These are phyloP conservation scores for Pluteus cervinus DNA, from an alignment of 768 basidiomycete species.

Conservation along the genomic window DNA sequence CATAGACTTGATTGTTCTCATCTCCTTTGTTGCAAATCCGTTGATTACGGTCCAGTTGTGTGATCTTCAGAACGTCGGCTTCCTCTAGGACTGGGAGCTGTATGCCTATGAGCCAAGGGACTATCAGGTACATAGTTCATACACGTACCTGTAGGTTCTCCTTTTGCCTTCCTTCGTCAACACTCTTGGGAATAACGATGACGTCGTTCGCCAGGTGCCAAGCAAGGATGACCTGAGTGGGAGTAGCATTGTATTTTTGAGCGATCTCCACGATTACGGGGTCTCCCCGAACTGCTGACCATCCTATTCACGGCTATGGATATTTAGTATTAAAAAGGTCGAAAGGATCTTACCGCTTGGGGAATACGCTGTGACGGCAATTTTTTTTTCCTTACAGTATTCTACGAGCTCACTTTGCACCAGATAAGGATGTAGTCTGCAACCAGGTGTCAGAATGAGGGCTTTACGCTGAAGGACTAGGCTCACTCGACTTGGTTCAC, in stretches of 20 bases:
- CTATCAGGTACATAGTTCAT: no score
- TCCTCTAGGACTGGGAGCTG: no score
- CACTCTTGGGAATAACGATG: conserved; percentile 58
- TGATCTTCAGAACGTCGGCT: no score
- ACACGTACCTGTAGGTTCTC: no score
- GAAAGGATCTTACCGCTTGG: conserved; percentile 38
- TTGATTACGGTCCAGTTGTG: no score
- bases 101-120: no score
- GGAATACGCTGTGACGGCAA: conserved; percentile 40
- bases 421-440: conserved; percentile 46
- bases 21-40: no score
- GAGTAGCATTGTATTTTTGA: conserved; percentile 22
- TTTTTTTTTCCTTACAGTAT: conserved; percentile 36
- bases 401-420: conserved; percentile 35
- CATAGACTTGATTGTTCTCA: no score
- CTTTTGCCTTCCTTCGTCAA: conserved; percentile 36
- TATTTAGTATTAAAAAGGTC: no score
- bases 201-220: conserved; percentile 62
- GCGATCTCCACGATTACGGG: conserved; percentile 25
- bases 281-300: conserved; percentile 27
- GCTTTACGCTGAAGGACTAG: no score
- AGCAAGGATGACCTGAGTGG: conserved; percentile 51
- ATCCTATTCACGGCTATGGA: no score
- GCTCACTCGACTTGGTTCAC: conserved; percentile 44
- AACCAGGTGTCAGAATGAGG: no score